phyloP scores from a whole-genome alignment of 257 asterid species.

The Solanum arcanum region DNA sequence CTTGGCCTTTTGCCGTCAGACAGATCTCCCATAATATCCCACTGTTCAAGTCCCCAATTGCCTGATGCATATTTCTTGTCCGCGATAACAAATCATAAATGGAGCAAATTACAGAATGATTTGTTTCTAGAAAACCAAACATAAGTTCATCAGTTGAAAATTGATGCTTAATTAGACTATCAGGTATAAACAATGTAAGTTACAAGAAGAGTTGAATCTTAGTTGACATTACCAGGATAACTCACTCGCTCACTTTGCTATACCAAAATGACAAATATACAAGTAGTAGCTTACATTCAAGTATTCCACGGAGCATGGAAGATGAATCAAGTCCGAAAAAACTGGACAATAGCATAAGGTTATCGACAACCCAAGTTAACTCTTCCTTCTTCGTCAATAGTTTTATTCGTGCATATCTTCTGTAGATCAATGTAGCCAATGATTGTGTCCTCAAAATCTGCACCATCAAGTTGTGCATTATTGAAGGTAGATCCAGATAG shows the following conservation, averaged over 20 bases:
- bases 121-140: neutral
- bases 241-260: neutral
- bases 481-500: conserved; percentile 84
- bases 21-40: neutral
- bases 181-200: neutral
- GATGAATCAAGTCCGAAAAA: neutral
- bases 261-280: neutral
- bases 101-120: neutral
- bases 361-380: conserved; percentile 78
- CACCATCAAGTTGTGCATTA: conserved; percentile 72
- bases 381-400: conserved; percentile 54
- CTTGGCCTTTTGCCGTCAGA: neutral
- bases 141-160: neutral
- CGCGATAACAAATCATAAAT: neutral
- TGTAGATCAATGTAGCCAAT: conserved; percentile 86
- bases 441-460: conserved; percentile 78
- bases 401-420: conserved; percentile 69
- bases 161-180: neutral
- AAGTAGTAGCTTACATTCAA: neutral
- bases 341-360: neutral
- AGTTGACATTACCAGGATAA: neutral
- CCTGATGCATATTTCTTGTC: neutral
- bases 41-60: neutral
- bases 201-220: neutral
- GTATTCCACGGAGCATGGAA: neutral